Percentiles rank a stretch among this genome's conserved stretches.
Conservation (phyloP, 345 rosid species). For the Capsella bursapastoris region DNA sequence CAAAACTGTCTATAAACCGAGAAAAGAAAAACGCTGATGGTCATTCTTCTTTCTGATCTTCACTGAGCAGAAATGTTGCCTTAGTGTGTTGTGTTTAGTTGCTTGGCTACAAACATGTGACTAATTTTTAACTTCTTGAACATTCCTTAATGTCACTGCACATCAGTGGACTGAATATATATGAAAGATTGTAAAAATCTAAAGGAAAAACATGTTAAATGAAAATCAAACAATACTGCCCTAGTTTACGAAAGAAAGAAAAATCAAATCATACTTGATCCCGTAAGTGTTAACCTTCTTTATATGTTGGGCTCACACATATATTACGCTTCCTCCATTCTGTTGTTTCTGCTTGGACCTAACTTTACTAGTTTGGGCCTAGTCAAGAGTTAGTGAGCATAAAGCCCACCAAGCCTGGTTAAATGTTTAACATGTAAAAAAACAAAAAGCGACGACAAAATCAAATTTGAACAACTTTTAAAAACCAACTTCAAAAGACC, state of each 20-base stretch:
- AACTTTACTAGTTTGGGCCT: slow-evolving; percentile 22
- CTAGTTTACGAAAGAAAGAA: too few species aligned
- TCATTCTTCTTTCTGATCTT: neutral
- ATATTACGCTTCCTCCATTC: neutral
- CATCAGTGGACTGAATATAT: neutral
- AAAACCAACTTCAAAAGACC: neutral
- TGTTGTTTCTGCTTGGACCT: neutral
- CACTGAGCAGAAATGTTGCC: neutral
- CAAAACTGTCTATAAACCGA: neutral
- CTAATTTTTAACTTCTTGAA: neutral
- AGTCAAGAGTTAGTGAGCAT: neutral
- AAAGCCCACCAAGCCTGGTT: neutral
- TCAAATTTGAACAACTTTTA: neutral
- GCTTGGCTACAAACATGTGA: neutral
- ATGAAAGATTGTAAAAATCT: neutral
- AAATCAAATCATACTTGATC: too few species aligned
- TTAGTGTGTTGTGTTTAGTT: neutral
- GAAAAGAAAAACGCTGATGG: neutral
- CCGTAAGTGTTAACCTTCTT: neutral
- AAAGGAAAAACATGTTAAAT: neutral
- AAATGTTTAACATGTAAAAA: neutral
- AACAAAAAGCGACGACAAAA: neutral
- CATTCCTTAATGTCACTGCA: neutral
- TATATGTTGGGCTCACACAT: neutral
- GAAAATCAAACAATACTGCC: neutral